Evolutionary conservation across 768 basidiomycete species (phyloP).

Genomic region (Boletus rubropictus): DNA sequence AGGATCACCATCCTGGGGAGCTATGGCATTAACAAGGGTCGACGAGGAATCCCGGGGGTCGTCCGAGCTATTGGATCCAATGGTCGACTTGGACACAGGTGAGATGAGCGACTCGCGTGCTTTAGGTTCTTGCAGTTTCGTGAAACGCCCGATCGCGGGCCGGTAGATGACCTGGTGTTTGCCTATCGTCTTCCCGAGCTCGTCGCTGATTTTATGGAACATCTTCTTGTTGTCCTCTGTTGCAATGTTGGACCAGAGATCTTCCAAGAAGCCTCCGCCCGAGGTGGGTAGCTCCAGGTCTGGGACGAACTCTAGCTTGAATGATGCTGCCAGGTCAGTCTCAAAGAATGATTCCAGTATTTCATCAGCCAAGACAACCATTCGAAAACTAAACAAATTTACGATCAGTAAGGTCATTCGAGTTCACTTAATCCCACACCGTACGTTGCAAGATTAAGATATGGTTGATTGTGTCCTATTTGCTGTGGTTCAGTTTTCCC

Average conservation of each 20-base stretch:
- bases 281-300: slow-evolving; percentile 60
- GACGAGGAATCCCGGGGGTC: slow-evolving; percentile 38
- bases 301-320: slow-evolving; percentile 67
- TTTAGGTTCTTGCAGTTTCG: slow-evolving; percentile 79
- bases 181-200: slow-evolving; percentile 90
- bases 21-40: slow-evolving; percentile 42
- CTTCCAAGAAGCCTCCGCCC: slow-evolving; percentile 65
- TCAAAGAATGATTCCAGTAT: slow-evolving; percentile 96
- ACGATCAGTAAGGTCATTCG: slow-evolving; percentile 8
- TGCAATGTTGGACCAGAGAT: slow-evolving; percentile 84
- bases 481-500: slow-evolving; percentile 40
- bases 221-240: slow-evolving; percentile 91
- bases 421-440: slow-evolving; percentile 15
- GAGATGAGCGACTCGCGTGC: slow-evolving; percentile 82
- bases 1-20: slow-evolving; percentile 19
- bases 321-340: slow-evolving; percentile 82
- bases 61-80: slow-evolving; percentile 35
- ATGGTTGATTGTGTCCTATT: slow-evolving; percentile 77
- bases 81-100: slow-evolving; percentile 52
- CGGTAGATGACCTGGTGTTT: slow-evolving; percentile 80
- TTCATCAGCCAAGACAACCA: slow-evolving; percentile 97
- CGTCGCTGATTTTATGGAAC: slow-evolving; percentile 89
- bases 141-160: slow-evolving; percentile 84
- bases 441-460: slow-evolving; percentile 86
- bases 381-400: slow-evolving; percentile 69